Conservation (phyloP, 768 basidiomycete species). For the Sistotremastrum niveocremeum region DNA sequence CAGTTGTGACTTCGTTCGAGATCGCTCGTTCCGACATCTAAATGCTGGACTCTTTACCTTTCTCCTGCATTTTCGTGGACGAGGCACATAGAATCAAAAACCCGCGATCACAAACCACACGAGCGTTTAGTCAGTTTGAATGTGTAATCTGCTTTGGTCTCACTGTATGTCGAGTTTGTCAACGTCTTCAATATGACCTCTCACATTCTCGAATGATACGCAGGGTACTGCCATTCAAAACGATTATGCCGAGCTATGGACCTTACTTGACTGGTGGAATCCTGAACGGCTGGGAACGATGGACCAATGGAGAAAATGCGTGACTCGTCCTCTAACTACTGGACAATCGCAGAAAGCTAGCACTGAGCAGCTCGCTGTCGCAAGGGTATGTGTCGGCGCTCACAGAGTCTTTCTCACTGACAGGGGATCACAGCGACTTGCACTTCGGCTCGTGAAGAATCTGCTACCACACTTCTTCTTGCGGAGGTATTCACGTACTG, state of each 20-base stretch:
- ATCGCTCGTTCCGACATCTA: constrained; percentile 60
- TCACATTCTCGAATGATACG: too few relatives aligned
- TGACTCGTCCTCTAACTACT: constrained; percentile 49
- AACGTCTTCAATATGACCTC: constrained; percentile 9
- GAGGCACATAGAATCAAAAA: constrained; percentile 91
- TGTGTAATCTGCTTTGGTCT: constrained; percentile 69
- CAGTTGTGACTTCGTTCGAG: constrained; percentile 78
- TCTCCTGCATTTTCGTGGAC: constrained; percentile 69
- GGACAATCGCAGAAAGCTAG: constrained; percentile 59
- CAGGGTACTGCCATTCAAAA: constrained; percentile 75
- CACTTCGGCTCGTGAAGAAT: constrained; percentile 50
- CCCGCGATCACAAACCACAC: constrained; percentile 44
- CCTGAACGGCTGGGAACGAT: constrained; percentile 62
- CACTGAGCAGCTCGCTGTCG: constrained; percentile 44
- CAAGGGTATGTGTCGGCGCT: constrained; percentile 35
- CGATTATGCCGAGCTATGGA: constrained; percentile 82
- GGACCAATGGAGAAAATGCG: constrained; percentile 64
- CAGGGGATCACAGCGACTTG: too few relatives aligned
- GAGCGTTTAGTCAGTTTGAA: constrained; percentile 56
- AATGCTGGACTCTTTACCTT: constrained; percentile 50
- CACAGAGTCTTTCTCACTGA: too few relatives aligned
- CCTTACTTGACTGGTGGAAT: constrained; percentile 85
- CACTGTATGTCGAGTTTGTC: too few relatives aligned
- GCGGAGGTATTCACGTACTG: constrained; percentile 37
- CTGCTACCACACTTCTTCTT: constrained; percentile 76